Conservation (phyloP, 2,329 filamentous ascomycete genomes). For the Epichloe scottii region DNA sequence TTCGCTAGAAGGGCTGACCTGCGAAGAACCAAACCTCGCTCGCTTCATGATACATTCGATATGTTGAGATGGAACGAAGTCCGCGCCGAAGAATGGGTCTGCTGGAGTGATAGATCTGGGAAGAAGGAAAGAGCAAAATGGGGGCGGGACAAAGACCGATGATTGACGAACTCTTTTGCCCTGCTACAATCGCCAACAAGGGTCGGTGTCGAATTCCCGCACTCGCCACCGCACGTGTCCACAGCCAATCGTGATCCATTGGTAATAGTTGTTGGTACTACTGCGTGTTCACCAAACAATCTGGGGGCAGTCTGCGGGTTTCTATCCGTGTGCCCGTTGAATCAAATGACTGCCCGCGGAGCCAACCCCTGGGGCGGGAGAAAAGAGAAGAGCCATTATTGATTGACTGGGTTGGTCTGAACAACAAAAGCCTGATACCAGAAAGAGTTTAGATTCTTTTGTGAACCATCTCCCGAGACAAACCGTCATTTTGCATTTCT, state of each 20-base stretch:
- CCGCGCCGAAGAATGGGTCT: slow-evolving; percentile 20
- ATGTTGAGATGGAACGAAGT: slow-evolving; percentile 3
- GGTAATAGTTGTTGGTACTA: too few species aligned
- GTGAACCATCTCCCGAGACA: neutral
- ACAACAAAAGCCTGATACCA: neutral
- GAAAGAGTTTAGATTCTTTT: neutral
- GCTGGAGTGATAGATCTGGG: neutral
- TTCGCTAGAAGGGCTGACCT: slow-evolving; percentile 7
- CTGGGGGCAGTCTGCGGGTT: neutral
- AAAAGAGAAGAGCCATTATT: too few species aligned
- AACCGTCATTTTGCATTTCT: neutral
- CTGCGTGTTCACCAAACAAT: neutral
- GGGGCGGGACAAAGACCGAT: slow-evolving; percentile 8
- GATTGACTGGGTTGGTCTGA: too few species aligned
- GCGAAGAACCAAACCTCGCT: slow-evolving; percentile 10
- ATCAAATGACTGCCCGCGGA: too few species aligned
- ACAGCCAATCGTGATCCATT: neutral
- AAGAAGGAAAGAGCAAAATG: neutral
- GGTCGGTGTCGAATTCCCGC: neutral
- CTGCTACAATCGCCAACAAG: neutral
- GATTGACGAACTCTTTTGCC: neutral
- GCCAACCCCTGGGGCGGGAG: too few species aligned
- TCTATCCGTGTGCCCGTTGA: neutral
- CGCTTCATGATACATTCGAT: slow-evolving; percentile 11
- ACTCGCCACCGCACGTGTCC: neutral